These are phyloP conservation scores for Penicillium sp. DNA, from an alignment of 2,329 filamentous ascomycete species.

Conservation along the genomic window DNA sequence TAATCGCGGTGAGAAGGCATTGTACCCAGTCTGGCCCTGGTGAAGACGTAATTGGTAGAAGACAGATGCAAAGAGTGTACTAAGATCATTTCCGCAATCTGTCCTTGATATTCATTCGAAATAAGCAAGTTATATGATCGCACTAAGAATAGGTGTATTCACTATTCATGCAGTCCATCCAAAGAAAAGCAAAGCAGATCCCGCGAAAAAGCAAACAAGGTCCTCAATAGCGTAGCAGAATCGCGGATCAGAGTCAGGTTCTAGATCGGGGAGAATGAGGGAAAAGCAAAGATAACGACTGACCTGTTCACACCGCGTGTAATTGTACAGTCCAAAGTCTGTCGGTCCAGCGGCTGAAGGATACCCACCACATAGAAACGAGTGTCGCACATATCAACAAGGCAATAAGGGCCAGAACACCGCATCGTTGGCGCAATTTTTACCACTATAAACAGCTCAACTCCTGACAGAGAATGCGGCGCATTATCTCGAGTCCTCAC, in stretches of 20 bases:
- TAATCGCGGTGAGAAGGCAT: neutral
- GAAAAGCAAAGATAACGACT: neutral
- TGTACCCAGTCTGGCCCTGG: neutral
- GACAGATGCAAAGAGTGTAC: too few species aligned
- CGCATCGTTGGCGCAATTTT: too few species aligned
- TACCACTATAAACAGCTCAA: too few species aligned
- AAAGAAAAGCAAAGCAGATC: neutral
- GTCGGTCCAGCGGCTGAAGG: neutral
- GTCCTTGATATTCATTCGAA: neutral
- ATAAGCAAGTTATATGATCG: neutral
- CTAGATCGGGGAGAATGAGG: neutral
- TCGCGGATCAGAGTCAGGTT: neutral
- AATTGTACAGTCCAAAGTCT: neutral
- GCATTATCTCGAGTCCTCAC: too few species aligned
- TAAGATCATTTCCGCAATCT: neutral
- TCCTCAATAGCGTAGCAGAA: constrained; percentile 5
- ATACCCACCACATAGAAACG: too few species aligned
- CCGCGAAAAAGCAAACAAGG: constrained; percentile 4
- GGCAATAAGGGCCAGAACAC: neutral
- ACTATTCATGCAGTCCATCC: neutral
- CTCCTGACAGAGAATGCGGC: too few species aligned
- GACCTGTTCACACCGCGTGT: neutral
- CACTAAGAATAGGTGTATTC: too few species aligned
- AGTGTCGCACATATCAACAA: neutral
- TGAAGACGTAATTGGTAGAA: neutral